Conservation (phyloP, 371 early-diverging fungal genomes). For the Mucor indicus region DNA sequence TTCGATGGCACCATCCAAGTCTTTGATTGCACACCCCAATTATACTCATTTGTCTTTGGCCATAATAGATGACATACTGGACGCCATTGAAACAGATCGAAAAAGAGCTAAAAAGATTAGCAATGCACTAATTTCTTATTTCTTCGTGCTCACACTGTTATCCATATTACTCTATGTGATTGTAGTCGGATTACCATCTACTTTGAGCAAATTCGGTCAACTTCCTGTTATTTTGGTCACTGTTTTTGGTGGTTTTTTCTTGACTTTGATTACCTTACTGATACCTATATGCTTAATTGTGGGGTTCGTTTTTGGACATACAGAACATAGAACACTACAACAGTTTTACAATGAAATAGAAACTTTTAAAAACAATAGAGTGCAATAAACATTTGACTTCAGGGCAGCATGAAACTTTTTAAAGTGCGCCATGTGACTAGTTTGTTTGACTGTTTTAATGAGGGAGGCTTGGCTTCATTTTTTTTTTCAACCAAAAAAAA, state of each 20-base stretch:
- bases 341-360: slow-evolving; percentile 23
- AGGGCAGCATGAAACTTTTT: too few relatives aligned
- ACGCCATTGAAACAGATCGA: neutral
- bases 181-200: slow-evolving; percentile 6
- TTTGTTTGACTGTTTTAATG: too few relatives aligned
- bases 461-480: too few relatives aligned
- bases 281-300: slow-evolving; percentile 17
- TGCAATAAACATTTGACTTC: too few relatives aligned
- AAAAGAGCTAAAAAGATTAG: slow-evolving; percentile 1
- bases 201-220: neutral
- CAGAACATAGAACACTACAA: slow-evolving; percentile 17
- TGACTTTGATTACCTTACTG: slow-evolving; percentile 1
- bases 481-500: too few relatives aligned
- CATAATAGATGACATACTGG: neutral
- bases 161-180: slow-evolving; percentile 1
- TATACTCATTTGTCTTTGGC: neutral
- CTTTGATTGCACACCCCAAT: slow-evolving; percentile 1
- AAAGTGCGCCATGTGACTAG: too few relatives aligned
- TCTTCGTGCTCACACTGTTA: neutral
- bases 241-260: slow-evolving; percentile 4
- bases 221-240: slow-evolving; percentile 8
- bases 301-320: slow-evolving; percentile 27
- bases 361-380: neutral
- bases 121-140: neutral
- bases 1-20: neutral